Evolutionary conservation across 1,139 yeast species (phyloP), one percentile per base, ranked within the genome.

Genomic region (Kluyveromyces sp.): DNA sequence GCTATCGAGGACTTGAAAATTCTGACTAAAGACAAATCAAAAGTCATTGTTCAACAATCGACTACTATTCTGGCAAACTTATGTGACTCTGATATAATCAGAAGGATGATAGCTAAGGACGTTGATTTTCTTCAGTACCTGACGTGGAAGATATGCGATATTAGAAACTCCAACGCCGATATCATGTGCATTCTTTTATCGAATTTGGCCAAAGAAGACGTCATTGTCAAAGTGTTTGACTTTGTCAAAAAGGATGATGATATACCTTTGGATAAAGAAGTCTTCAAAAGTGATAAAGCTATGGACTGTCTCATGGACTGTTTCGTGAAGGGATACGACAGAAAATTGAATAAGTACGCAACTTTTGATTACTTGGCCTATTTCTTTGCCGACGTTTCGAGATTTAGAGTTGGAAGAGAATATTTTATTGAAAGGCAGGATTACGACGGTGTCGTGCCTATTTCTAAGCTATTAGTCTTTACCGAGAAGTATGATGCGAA

Each of bases 291-390:
- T 45, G 58, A 58, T 9, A 71, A 69, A 33, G 79, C 79, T n/a
- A 73, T 87, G 66, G 95, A 86, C 59, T 83, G 94, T 63, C 70
- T 89, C 37, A 77, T 88, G 80, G 95, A 87, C 65, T 80, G 94
- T 59, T 89, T 88, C 63, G 96, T 88, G 39, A 84, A 84, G 59
- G 96, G 96, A 4, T 70, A 75, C 41, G 89, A 83, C 53, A 72
- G 88, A 60, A 66, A 77, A 13, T 69, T 86, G 46, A 88, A 86
- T 65, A 74, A 73, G 55, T 74, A 70, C 55, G 95, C 95, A 3
- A 75, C 77, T 52, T 92, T 67, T 56, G 96, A 89, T 63, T 89
- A 86, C 59, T 70, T 92, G 51, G 75, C 96, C 0, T 88, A 82
- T 63, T 86, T 87, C 62, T 89, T 92, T 64, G 92, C 95, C 13